Percentiles rank a stretch among this genome's conserved stretches.
These are phyloP conservation scores for Kwoniella shandongensis DNA, from an alignment of 768 basidiomycete species.

Conservation along the genomic window DNA sequence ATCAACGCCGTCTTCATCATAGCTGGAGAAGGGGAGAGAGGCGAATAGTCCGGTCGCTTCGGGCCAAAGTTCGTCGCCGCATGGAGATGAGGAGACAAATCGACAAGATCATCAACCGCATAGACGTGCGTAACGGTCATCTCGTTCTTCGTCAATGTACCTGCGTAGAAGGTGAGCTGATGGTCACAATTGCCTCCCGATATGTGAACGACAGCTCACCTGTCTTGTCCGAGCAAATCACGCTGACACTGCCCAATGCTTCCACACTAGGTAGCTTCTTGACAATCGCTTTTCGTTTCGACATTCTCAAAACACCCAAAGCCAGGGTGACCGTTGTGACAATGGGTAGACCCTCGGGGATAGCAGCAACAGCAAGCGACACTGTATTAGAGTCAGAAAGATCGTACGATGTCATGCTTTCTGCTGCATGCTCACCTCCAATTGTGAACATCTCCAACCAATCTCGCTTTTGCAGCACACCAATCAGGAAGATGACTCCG, in stretches of 20 bases:
- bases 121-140: constrained; percentile 91
- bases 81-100: constrained; percentile 61
- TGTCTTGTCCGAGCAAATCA: constrained; percentile 97
- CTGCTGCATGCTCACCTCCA: constrained; percentile 64
- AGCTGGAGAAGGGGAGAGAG: constrained; percentile 61
- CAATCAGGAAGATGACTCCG: constrained; percentile 87
- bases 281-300: constrained; percentile 90
- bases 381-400: constrained; percentile 60
- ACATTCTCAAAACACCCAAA: constrained; percentile 89
- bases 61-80: constrained; percentile 53
- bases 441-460: constrained; percentile 99
- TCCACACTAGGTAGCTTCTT: constrained; percentile 96
- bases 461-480: constrained; percentile 75
- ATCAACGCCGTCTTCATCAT: constrained; percentile 73
- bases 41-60: constrained; percentile 35
- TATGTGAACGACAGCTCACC: constrained; percentile 64
- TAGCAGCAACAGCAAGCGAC: constrained; percentile 95
- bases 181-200: too few species aligned
- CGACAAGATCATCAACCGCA: constrained; percentile 75
- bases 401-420: constrained; percentile 3
- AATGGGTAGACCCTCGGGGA: constrained; percentile 93
- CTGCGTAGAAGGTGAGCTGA: constrained; percentile 54
- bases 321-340: constrained; percentile 97
- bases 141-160: constrained; percentile 92
- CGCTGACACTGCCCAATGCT: constrained; percentile 88